These are phyloP conservation scores for Posidonia australis DNA, from an alignment of 106 monocot species.

Conservation along the genomic window DNA sequence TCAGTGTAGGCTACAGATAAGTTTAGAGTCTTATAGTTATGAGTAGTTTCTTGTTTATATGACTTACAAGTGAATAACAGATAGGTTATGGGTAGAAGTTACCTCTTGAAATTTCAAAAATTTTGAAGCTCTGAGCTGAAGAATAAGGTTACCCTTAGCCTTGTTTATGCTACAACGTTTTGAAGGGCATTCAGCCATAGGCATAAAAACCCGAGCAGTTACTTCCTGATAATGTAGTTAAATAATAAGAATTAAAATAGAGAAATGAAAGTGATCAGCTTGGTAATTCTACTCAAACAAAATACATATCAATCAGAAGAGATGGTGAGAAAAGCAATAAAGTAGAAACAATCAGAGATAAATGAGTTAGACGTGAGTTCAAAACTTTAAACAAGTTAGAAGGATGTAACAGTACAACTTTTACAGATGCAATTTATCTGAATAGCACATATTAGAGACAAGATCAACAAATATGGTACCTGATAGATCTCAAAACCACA, in stretches of 20 bases:
- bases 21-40: too few relatives aligned
- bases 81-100: constrained; percentile 5
- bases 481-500: constrained; percentile 99
- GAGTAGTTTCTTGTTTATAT: too few relatives aligned
- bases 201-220: constrained; percentile 95
- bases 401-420: too few relatives aligned
- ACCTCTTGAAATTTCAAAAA: constrained; percentile 99
- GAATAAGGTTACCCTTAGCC: constrained; percentile 90
- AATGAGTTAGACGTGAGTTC: too few relatives aligned
- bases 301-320: too few relatives aligned
- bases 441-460: background rate
- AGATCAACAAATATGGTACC: constrained; percentile 23
- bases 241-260: background rate
- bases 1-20: too few relatives aligned
- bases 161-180: constrained; percentile 68
- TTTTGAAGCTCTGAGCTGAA: constrained; percentile 95
- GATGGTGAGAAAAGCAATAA: too few relatives aligned
- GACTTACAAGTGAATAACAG: too few relatives aligned
- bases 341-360: too few relatives aligned
- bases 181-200: constrained; percentile 83
- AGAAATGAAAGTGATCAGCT: background rate
- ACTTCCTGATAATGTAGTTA: constrained; percentile 60
- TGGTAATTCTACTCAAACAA: too few relatives aligned
- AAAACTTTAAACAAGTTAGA: too few relatives aligned
- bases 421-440: too few relatives aligned